Base-by-base conservation (phyloP, 1,284 basidiomycete genomes). In the Marasmius sp. region DNA sequence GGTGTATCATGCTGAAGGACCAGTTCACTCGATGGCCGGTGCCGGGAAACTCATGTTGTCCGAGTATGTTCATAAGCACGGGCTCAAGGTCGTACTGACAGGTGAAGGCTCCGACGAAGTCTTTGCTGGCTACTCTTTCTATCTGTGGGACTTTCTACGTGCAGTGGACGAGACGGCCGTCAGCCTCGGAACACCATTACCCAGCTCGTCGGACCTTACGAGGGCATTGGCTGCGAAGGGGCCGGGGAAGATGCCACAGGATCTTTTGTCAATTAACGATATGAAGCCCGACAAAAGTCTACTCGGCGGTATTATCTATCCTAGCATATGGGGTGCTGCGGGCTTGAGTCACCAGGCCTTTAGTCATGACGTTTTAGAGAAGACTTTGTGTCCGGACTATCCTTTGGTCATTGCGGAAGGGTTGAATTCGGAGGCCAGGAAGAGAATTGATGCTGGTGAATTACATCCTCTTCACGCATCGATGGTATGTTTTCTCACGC, bases 101-200 rank as follows among this genome's bases (percentile, higher is more conserved):
- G 67, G 67, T 0, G 67, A 68, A 61, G 67, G 67, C 10, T 61
- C 67, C 4, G 67, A 68, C 20, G 67, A 68, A 45, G 52, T 61
- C 3, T 67, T 68, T 27, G 67, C 57, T 12, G 67, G 67, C 8
- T 68, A 68, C 51, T 52, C 57, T 37, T 65, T 57, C 27, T 55
- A 64, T 27, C 38, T 60, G 3, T 50, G 54, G 16, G 67, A 68
- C 59, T 68, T 62, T 53, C 61, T 68, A 16, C 61, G 67, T 11
- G 57, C 61, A 27, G 34, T 58, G 9, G 67, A 68, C 41, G 33
- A 53, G 18, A 56, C 55, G 43, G 18, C 61, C 14, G n/a, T 41
- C 6, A 48, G 49, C 12, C 57, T 68, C 33, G 61, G 54, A 14
- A 48, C 67, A 11, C 38, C 58, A 16, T 56, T 67, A 2, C 67